Base-by-base conservation (phyloP, 108 stramenopile species). In the Nannochloropsis oceanica region DNA sequence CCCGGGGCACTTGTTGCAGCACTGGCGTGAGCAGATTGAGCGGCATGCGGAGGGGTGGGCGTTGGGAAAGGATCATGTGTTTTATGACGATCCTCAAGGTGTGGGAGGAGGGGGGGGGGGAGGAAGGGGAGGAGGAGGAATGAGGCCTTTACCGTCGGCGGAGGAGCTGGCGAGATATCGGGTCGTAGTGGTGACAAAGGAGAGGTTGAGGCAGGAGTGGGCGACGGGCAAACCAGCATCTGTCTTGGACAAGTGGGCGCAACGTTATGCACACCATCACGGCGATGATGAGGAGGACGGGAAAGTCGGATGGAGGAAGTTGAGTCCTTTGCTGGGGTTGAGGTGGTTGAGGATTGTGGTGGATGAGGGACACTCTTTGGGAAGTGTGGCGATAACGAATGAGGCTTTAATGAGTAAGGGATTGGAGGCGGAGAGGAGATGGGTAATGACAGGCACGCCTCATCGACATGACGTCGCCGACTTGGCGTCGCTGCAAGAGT, bases 331-430 rank as follows among this genome's bases (percentile, higher is more conserved):
- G 44, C 59, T 79, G 34, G 27, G 25, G 44, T 8, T 92, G 43
- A 84, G 92, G 11, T 92, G 93, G 93, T 90, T 93, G 24, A 84
- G 93, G 8, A 79, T 94, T 25, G 87, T 92, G 27, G 92, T 93
- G 43, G 94, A 95, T 81, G 95, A 95, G 82, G 93, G 94, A 25
- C 94, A 95, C 80, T 93, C 93, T 27, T 90, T 95, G 44, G 92
- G 92, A 22, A 42, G 44, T 1, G 43, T 83, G 80, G 81, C 85
- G 8, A 86, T 95, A 46, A 88, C 93, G 80, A 88, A 84, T 84
- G 80, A 80, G 24, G 81, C 81, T 18, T 43, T 81, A 12, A 42
- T 84, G 26, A 43, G 50, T 9, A n/a, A 81, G 25, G 44, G 59
- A 0, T 42, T 84, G 24, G 85, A 92, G 79, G 93, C 93, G 24